Evolutionary conservation across 2,329 filamentous ascomycete genomes (phyloP).

Genomic region (Ophiocordyceps camponoti-floridani): DNA sequence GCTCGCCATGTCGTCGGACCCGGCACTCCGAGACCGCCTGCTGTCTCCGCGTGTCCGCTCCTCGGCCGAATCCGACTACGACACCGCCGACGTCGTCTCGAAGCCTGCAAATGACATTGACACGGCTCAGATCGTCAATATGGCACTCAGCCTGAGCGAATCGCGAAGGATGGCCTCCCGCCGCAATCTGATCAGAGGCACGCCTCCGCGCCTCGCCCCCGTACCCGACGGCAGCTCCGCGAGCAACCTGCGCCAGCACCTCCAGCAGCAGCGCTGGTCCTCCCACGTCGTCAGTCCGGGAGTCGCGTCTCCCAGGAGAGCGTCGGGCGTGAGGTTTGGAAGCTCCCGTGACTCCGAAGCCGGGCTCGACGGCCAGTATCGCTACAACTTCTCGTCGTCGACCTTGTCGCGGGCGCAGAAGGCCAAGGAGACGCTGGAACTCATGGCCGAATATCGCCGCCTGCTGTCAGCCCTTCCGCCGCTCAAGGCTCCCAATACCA

Average conservation of each 20-base stretch:
- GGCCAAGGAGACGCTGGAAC: constrained; percentile 69
- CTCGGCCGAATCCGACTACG: not conserved
- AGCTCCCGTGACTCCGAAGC: constrained; percentile 29
- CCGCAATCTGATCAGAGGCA: constrained; percentile 33
- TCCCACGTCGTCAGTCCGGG: constrained; percentile 45
- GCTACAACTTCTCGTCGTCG: constrained; percentile 56
- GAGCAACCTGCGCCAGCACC: constrained; percentile 45
- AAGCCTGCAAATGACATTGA: constrained; percentile 37
- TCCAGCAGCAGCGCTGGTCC: constrained; percentile 51
- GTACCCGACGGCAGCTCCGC: constrained; percentile 33
- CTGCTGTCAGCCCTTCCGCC: constrained; percentile 66
- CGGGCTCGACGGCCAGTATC: constrained; percentile 25
- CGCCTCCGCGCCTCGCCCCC: constrained; percentile 31
- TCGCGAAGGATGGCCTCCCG: constrained; percentile 48
- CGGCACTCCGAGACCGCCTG: not conserved
- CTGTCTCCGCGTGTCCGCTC: not conserved
- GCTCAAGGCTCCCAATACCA: constrained; percentile 26
- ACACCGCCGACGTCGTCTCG: not conserved
- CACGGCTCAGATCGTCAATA: constrained; percentile 76
- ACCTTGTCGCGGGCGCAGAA: constrained; percentile 71
- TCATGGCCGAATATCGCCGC: constrained; percentile 68
- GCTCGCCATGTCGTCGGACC: not conserved
- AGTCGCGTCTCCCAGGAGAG: constrained; percentile 23
- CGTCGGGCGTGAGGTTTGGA: constrained; percentile 20
- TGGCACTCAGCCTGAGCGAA: constrained; percentile 80